phyloP scores from a whole-genome alignment of 2,329 filamentous ascomycete genomes.

The Chaetomiaceae sp. region DNA sequence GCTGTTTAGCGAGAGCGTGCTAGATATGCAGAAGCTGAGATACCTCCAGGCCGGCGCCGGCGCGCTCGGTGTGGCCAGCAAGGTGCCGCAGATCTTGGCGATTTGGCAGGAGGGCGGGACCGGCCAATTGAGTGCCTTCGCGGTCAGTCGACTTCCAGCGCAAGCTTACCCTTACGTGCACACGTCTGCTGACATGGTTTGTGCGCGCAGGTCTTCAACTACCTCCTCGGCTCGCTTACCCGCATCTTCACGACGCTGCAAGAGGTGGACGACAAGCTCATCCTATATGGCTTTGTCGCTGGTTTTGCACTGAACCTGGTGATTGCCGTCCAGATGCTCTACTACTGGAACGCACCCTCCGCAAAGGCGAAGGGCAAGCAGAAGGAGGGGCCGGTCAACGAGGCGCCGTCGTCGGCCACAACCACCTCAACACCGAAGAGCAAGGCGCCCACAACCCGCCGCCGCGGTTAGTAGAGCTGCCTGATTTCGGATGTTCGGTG shows the following conservation, averaged over 20 bases:
- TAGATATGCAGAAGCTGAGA: conserved; percentile 61
- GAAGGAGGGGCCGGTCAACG: conserved; percentile 28
- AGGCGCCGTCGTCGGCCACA: conserved; percentile 21
- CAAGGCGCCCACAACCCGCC: conserved; percentile 38
- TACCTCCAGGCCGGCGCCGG: conserved; percentile 82
- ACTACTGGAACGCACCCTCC: conserved; percentile 81
- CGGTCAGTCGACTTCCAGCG: conserved; percentile 55
- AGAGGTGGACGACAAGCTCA: conserved; percentile 94
- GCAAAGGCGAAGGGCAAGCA: conserved; percentile 35
- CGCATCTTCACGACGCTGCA: conserved; percentile 97
- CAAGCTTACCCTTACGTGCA: not conserved
- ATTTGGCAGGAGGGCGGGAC: conserved; percentile 83
- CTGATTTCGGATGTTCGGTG: not conserved
- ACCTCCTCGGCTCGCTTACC: conserved; percentile 83
- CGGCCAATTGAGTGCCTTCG: conserved; percentile 92
- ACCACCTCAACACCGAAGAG: conserved; percentile 27
- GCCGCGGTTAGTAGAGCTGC: conserved; percentile 31
- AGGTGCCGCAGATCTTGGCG: conserved; percentile 85
- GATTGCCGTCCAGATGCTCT: conserved; percentile 83
- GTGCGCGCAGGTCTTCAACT: conserved; percentile 83
- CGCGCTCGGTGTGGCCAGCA: conserved; percentile 76
- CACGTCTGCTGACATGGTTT: conserved; percentile 6
- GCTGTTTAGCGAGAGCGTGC: conserved; percentile 60
- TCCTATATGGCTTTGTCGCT: conserved; percentile 88
- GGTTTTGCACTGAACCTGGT: conserved; percentile 87